A percentile compares a stretch with the other conserved stretches of the same genome.
Evolutionary conservation across 2,329 filamentous ascomycete genomes (phyloP).

Genomic region (Pyrenochaeta sp.): DNA sequence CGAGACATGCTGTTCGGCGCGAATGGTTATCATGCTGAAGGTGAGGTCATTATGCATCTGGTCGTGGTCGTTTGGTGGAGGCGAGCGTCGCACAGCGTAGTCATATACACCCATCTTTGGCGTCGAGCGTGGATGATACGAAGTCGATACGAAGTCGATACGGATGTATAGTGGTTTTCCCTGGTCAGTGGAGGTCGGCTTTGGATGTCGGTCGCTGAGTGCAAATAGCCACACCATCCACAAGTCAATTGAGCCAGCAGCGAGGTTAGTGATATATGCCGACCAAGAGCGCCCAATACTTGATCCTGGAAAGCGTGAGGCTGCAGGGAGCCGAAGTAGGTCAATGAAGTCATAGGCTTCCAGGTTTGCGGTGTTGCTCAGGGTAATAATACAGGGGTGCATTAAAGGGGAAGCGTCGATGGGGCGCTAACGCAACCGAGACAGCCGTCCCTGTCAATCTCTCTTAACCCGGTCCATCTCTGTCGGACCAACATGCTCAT

Average conservation of each 20-base stretch:
- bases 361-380: slow-evolving; percentile 1
- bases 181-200: not conserved
- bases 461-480: not conserved
- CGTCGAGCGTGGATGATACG: not conserved
- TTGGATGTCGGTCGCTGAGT: not conserved
- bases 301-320: not conserved
- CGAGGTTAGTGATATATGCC: slow-evolving; percentile 1
- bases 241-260: slow-evolving; percentile 1
- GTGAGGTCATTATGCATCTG: not conserved
- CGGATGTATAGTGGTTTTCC: not conserved
- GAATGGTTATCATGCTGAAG: not conserved
- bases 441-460: not conserved
- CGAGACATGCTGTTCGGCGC: not conserved
- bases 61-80: not conserved
- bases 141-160: not conserved
- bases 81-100: not conserved
- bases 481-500: not conserved
- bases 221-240: not conserved
- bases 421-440: slow-evolving; percentile 19
- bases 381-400: not conserved
- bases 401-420: slow-evolving; percentile 12
- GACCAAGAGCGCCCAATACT: slow-evolving; percentile 10
- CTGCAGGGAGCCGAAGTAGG: slow-evolving; percentile 9
- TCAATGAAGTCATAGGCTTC: slow-evolving; percentile 5
- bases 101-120: too few species aligned